These are phyloP conservation scores for Scleroderma bovista DNA, from an alignment of 768 basidiomycete species.

Conservation along the genomic window DNA sequence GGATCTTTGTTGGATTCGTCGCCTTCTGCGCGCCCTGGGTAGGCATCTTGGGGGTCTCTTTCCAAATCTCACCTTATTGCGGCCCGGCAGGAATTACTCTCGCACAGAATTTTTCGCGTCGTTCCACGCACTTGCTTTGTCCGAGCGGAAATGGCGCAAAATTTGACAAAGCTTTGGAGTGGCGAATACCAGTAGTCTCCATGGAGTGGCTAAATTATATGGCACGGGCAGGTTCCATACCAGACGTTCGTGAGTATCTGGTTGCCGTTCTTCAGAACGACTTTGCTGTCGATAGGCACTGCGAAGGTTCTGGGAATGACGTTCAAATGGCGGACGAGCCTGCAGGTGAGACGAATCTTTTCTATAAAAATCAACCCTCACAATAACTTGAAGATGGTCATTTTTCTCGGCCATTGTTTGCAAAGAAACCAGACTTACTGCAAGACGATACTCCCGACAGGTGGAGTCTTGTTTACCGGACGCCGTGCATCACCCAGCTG, in stretches of 20 bases:
- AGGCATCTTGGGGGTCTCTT: constrained; percentile 9
- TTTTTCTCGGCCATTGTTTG: constrained; percentile 10
- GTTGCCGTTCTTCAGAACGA: constrained; percentile 34
- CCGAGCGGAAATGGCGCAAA: constrained; percentile 66
- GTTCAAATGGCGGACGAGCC: constrained; percentile 32
- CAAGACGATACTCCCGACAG: constrained; percentile 9
- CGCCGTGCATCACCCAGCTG: neutral
- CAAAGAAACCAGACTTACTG: constrained; percentile 16
- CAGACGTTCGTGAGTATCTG: constrained; percentile 29
- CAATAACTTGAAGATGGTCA: constrained; percentile 6
- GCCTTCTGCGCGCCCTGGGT: constrained; percentile 69
- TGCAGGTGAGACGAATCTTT: constrained; percentile 24
- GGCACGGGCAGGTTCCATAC: constrained; percentile 47
- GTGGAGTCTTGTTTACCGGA: constrained; percentile 1
- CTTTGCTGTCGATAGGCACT: constrained; percentile 32
- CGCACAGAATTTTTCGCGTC: constrained; percentile 54
- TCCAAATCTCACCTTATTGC: constrained; percentile 7
- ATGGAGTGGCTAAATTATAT: constrained; percentile 66
- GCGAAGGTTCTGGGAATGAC: constrained; percentile 21
- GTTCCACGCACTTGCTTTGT: constrained; percentile 78
- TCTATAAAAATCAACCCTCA: neutral
- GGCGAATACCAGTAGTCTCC: constrained; percentile 70
- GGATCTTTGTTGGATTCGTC: constrained; percentile 57
- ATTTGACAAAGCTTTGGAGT: constrained; percentile 71
- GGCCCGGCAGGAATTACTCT: constrained; percentile 45